Base-by-base conservation (phyloP, 305 asterid genomes). In the Nicotiana rustica region DNA sequence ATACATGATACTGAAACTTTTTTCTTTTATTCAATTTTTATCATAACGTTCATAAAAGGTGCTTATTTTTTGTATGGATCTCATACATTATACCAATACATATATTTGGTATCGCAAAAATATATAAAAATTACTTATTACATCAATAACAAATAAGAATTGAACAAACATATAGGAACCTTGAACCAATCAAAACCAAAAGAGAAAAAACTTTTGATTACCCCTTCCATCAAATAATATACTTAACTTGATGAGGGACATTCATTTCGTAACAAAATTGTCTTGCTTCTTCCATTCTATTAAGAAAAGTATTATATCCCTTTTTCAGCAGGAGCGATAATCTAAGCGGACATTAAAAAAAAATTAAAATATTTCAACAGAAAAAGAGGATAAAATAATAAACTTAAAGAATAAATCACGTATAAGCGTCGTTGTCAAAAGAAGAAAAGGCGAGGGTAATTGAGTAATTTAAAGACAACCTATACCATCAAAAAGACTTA, bases 401-500 rank as follows among this genome's bases (percentile, higher is more conserved):
- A 44, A 19, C 18, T 19, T 9, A 41, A 71, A 10, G 21, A 73
- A 57, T 15, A 17, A 61, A 75, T 55, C 12, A 55, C 56, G 56
- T 76, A 55, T 0, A 75, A 75, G 60, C 17, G 66, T 64, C 55
- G 31, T 41, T 25, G 59, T 33, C 25, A 70, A 41, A 47, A 44
- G 6, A 65, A 18, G 59, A 76, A 85, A 52, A 55, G 17, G 0
- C 6, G 52, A 36, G 55, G 13, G 70, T 47, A 44, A 65, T 56
- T 41, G 35, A 31, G 38, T 15, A 52, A 1, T 67, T 3, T 13
- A 49, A 41, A 44, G 62, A 21, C 9, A 13, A 62, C 73, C 78
- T 59, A 67, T 10, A 21, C 21, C 61, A 84, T 10, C 52, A 52
- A 64, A 70, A 70, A 80, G 82, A 83, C 88, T 87, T 86, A 21